Percentiles rank a stretch among this genome's conserved stretches.
Conservation (phyloP, 2,329 filamentous ascomycete species). For the Graphilbum fragrans region DNA sequence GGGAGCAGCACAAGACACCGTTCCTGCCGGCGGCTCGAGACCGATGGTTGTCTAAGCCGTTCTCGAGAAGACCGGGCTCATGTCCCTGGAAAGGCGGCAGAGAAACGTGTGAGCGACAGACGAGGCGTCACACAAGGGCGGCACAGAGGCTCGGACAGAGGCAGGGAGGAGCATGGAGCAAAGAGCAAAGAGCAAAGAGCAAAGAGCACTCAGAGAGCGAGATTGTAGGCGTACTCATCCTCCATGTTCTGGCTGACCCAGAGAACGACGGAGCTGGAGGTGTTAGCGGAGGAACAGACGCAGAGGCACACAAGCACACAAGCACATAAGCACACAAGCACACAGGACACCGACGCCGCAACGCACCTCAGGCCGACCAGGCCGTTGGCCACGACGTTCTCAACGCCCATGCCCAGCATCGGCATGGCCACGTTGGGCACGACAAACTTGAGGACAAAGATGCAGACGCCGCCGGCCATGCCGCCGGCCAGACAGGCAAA, state of each 20-base stretch:
- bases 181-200: not conserved
- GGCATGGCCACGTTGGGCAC: slow-evolving; percentile 46
- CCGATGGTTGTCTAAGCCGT: too few species aligned
- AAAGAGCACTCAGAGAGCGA: slow-evolving; percentile 35
- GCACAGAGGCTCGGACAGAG: not conserved
- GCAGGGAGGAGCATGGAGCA: not conserved
- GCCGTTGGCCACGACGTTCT: slow-evolving; percentile 54
- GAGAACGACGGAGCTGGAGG: slow-evolving; percentile 44
- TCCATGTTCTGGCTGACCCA: slow-evolving; percentile 64
- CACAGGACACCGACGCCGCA: too few species aligned
- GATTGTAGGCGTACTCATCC: slow-evolving; percentile 58
- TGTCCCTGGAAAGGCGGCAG: too few species aligned
- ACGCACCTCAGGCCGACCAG: slow-evolving; percentile 48
- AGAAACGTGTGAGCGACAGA: too few species aligned
- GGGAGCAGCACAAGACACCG: too few species aligned
- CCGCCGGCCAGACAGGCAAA: slow-evolving; percentile 54
- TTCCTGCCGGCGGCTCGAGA: too few species aligned
- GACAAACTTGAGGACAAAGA: slow-evolving; percentile 54
- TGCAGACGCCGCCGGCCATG: slow-evolving; percentile 57
- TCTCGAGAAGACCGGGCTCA: too few species aligned
- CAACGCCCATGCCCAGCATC: slow-evolving; percentile 50
- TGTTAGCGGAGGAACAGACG: slow-evolving; percentile 6
- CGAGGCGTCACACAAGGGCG: too few species aligned
- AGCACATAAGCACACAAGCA: not conserved
- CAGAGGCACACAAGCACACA: not conserved